Evolutionary conservation across 139 green algal species (phyloP).

Genomic region (Dunaliella primolecta): DNA sequence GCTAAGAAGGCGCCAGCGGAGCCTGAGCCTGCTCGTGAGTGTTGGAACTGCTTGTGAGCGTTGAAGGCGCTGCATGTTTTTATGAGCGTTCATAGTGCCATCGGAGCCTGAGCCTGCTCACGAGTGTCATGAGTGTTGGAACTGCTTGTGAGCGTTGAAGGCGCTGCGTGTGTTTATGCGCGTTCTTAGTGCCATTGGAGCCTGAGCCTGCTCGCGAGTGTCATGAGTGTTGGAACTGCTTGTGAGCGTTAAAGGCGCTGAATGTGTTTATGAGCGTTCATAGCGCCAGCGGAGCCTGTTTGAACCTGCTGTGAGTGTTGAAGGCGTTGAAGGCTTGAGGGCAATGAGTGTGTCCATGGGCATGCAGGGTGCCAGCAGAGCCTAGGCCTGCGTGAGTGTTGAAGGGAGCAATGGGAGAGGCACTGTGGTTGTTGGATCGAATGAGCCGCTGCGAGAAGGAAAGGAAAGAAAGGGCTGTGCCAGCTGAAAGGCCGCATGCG

Average conservation of each 20-base stretch:
- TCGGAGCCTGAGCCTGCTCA: background rate
- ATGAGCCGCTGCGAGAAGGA: too few species aligned
- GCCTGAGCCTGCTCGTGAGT: background rate
- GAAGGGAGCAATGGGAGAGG: too few species aligned
- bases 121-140: background rate
- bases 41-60: too few species aligned
- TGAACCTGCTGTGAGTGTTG: background rate
- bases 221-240: background rate
- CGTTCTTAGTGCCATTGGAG: background rate
- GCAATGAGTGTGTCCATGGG: background rate
- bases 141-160: background rate
- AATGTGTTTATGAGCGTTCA: background rate
- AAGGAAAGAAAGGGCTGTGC: too few species aligned
- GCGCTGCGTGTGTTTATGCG: background rate
- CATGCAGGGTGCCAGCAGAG: too few species aligned
- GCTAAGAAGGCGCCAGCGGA: slow-evolving; percentile 1
- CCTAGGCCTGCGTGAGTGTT: too few species aligned
- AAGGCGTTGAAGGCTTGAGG: background rate
- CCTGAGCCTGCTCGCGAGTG: background rate
- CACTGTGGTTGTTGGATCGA: too few species aligned
- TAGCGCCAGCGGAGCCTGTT: background rate
- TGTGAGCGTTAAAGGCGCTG: background rate
- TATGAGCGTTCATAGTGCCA: background rate
- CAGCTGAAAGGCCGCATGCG: too few species aligned
- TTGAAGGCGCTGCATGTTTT: too few species aligned